Percentiles rank a stretch among this genome's conserved stretches.
These are phyloP conservation scores for Lasiosphaeria ovina DNA, from an alignment of 495 filamentous ascomycete genomes.

Conservation along the genomic window DNA sequence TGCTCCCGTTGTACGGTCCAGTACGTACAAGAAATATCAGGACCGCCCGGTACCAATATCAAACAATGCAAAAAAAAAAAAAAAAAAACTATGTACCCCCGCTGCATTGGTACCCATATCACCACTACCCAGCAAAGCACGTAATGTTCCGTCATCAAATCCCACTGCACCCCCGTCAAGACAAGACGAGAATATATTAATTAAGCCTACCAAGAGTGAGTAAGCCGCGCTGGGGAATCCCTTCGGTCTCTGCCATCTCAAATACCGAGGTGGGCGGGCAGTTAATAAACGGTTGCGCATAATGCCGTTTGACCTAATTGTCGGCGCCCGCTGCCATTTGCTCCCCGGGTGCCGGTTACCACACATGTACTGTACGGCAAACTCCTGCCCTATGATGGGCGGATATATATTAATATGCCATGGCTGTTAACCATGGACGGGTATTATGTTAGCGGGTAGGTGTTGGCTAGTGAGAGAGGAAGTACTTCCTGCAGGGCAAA, in stretches of 20 bases:
- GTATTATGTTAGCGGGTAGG: neutral
- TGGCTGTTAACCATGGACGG: neutral
- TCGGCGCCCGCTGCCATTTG: neutral
- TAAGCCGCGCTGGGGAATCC: too few relatives aligned
- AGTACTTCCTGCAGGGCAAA: neutral
- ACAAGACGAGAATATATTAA: too few relatives aligned
- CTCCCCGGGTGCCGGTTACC: neutral
- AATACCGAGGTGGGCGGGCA: neutral
- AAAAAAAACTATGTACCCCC: too few relatives aligned
- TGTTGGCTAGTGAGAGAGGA: neutral
- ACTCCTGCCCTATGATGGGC: neutral
- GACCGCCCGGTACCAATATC: neutral
- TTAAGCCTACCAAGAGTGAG: too few relatives aligned
- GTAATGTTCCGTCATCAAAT: too few relatives aligned
- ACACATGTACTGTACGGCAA: neutral
- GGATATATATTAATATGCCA: neutral
- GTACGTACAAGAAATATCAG: constrained; percentile 2
- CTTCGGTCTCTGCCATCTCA: too few relatives aligned
- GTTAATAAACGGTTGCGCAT: neutral
- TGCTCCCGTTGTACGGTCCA: neutral
- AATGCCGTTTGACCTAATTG: neutral
- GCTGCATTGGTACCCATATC: too few relatives aligned
- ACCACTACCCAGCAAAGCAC: too few relatives aligned
- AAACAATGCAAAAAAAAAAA: neutral
- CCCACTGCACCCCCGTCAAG: too few relatives aligned